phyloP scores from a whole-genome alignment of 2,329 filamentous ascomycete species.

The Cryphonectria parasitica region DNA sequence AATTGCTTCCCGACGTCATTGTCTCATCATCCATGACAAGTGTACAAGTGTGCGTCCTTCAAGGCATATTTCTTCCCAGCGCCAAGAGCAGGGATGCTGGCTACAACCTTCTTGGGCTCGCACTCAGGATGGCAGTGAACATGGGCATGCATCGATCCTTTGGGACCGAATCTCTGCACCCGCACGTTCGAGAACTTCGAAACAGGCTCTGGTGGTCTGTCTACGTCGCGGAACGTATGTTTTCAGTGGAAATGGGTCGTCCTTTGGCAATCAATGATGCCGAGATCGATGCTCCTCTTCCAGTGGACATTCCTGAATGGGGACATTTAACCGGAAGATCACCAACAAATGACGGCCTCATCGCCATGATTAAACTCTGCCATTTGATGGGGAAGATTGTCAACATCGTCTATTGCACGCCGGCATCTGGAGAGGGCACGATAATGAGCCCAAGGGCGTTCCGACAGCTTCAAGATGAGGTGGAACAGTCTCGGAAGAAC shows the following conservation, averaged over 20 bases:
- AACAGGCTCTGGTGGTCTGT: slow-evolving; percentile 16
- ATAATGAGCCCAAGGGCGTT: too few species aligned
- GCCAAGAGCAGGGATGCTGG: neutral
- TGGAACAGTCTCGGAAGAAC: too few species aligned
- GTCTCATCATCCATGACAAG: too few species aligned
- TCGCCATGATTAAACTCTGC: too few species aligned
- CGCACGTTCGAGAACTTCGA: slow-evolving; percentile 6
- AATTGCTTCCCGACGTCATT: too few species aligned
- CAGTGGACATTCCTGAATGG: slow-evolving; percentile 3
- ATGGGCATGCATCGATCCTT: slow-evolving; percentile 8
- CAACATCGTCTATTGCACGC: too few species aligned
- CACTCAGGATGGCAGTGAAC: slow-evolving; percentile 10
- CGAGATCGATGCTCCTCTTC: slow-evolving; percentile 11
- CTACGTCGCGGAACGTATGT: slow-evolving; percentile 8
- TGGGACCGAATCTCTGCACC: neutral
- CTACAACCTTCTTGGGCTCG: neutral
- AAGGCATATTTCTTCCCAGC: slow-evolving; percentile 6
- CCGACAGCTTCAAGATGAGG: too few species aligned
- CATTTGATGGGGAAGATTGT: too few species aligned
- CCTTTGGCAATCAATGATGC: slow-evolving; percentile 7
- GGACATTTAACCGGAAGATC: neutral
- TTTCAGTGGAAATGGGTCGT: slow-evolving; percentile 8
- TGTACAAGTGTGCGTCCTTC: too few species aligned
- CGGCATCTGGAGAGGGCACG: too few species aligned
- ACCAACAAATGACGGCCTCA: too few species aligned